Conservation (phyloP, 352 stramenopile genomes). For the Phytophthora megakarya region DNA sequence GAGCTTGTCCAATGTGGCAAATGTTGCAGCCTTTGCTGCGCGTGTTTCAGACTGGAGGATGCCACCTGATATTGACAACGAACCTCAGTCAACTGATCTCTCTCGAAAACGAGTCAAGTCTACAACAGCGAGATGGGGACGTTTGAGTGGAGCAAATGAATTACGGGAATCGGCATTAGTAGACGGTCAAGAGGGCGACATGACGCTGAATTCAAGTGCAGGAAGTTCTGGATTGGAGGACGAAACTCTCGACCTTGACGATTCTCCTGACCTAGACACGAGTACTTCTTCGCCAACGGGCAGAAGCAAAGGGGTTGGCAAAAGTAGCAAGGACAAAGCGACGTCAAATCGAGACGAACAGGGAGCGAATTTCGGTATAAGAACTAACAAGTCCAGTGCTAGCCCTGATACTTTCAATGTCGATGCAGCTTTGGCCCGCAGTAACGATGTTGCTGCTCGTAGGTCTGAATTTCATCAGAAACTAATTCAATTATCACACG, state of each 20-base stretch:
- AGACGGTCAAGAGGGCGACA: constrained; percentile 4
- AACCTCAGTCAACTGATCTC: background rate
- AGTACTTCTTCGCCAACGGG: constrained; percentile 3
- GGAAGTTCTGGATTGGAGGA: constrained; percentile 9
- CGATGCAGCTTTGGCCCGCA: background rate
- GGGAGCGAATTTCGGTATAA: background rate
- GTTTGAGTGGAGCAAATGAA: constrained; percentile 8
- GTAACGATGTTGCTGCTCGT: background rate
- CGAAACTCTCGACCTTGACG: background rate
- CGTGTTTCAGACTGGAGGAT: constrained; percentile 28
- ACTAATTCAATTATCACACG: constrained; percentile 20
- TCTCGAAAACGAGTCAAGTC: background rate
- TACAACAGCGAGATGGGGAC: background rate
- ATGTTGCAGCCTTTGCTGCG: constrained; percentile 29
- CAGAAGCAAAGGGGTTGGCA: background rate
- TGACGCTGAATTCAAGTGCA: constrained; percentile 21
- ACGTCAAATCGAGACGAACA: background rate
- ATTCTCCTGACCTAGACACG: background rate
- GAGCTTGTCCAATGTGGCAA: constrained; percentile 12
- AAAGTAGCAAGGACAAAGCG: background rate
- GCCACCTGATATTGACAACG: background rate
- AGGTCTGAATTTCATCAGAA: constrained; percentile 17
- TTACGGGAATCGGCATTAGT: constrained; percentile 4
- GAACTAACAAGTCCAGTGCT: background rate
- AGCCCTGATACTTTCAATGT: background rate